These are phyloP conservation scores for Saturnispora quitensis DNA, from an alignment of 805 yeast genomes.

Conservation along the genomic window DNA sequence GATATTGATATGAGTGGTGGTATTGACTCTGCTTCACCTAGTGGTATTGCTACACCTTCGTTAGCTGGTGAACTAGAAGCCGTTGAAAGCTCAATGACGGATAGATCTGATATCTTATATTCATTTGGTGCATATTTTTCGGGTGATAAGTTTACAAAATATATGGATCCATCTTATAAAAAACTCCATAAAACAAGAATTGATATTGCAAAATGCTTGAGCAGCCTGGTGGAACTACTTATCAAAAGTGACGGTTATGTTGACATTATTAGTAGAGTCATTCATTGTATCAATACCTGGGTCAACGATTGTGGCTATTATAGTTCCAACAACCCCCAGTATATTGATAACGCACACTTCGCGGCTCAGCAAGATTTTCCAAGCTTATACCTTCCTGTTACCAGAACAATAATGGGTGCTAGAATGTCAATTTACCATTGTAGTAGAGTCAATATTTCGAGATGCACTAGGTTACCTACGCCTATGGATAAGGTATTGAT, in stretches of 20 bases:
- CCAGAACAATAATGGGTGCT: slow-evolving; percentile 70
- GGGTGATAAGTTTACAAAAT: slow-evolving; percentile 17
- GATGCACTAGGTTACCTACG: slow-evolving; percentile 65
- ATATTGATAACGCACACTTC: slow-evolving; percentile 31
- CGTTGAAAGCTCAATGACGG: slow-evolving; percentile 32
- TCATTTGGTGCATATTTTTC: slow-evolving; percentile 25
- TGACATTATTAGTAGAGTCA: slow-evolving; percentile 47
- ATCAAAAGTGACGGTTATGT: slow-evolving; percentile 51
- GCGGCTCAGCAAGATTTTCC: slow-evolving; percentile 47
- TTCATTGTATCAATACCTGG: slow-evolving; percentile 66
- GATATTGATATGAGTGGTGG: slow-evolving; percentile 19
- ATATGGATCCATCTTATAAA: slow-evolving; percentile 33
- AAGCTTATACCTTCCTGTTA: slow-evolving; percentile 57
- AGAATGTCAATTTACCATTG: slow-evolving; percentile 67
- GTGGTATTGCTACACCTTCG: slow-evolving; percentile 23
- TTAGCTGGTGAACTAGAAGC: slow-evolving; percentile 33
- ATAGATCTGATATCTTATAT: slow-evolving; percentile 21
- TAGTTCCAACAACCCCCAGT: slow-evolving; percentile 21
- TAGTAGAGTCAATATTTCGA: slow-evolving; percentile 60
- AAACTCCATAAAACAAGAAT: slow-evolving; percentile 54
- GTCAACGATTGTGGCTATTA: slow-evolving; percentile 25
- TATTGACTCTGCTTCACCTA: slow-evolving; percentile 25
- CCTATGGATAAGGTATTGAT: slow-evolving; percentile 54
- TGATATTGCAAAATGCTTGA: slow-evolving; percentile 45
- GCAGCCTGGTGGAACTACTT: slow-evolving; percentile 42